A percentile compares a stretch with the other conserved stretches of the same genome.
Conservation (phyloP, 129 eudicot genomes). For the Rutidosis leptorrhynchoides region DNA sequence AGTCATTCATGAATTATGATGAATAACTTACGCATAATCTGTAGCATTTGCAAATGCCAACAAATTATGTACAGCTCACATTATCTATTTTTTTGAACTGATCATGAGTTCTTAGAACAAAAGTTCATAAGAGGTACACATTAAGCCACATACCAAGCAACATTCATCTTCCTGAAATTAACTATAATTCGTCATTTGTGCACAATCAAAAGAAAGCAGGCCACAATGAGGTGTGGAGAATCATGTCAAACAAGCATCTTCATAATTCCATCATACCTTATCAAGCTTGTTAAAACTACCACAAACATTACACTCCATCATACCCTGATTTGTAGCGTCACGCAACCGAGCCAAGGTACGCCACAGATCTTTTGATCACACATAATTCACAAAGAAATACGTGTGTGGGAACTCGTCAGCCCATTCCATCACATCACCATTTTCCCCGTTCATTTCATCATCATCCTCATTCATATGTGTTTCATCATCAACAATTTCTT, state of each 20-base stretch:
- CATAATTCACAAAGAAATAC: slow-evolving; percentile 81
- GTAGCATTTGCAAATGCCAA: neutral
- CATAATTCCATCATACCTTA: slow-evolving; percentile 27
- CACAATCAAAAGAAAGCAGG: neutral
- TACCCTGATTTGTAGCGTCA: slow-evolving; percentile 22
- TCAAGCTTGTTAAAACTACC: slow-evolving; percentile 49
- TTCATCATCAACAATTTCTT: slow-evolving; percentile 10
- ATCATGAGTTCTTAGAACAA: slow-evolving; percentile 1
- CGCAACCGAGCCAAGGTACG: slow-evolving; percentile 92
- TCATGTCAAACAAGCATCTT: neutral
- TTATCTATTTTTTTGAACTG: neutral
- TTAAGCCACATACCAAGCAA: neutral
- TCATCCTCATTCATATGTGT: slow-evolving; percentile 39
- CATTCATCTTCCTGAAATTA: too few species aligned
- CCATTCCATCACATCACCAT: slow-evolving; percentile 26
- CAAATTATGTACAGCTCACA: neutral
- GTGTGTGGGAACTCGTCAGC: slow-evolving; percentile 78
- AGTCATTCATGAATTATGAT: neutral
- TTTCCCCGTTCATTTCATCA: slow-evolving; percentile 44
- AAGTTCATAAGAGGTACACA: neutral
- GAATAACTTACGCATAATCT: neutral
- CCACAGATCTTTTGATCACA: slow-evolving; percentile 75
- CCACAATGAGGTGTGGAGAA: neutral
- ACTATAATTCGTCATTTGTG: neutral
- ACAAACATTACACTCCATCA: slow-evolving; percentile 88